phyloP scores from a whole-genome alignment of 495 filamentous ascomycete genomes.

The Aspergillus sclerotioniger region DNA sequence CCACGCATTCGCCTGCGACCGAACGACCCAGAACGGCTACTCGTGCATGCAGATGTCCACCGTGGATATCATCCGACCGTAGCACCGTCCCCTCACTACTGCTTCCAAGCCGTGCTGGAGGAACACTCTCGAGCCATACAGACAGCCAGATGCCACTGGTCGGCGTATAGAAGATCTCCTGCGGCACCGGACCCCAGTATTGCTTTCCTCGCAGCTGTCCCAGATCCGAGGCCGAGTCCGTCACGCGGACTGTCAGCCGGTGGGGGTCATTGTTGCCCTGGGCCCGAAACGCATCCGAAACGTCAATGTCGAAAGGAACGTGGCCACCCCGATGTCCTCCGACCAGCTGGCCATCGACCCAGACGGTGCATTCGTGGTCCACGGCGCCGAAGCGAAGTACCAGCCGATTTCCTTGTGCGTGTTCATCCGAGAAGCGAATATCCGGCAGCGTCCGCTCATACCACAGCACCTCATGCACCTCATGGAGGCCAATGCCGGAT shows the following conservation, averaged over 20 bases:
- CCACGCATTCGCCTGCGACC: constrained; percentile 12
- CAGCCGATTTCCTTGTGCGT: constrained; percentile 16
- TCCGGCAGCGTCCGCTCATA: constrained; percentile 53
- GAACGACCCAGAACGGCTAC: constrained; percentile 23
- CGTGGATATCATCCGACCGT: constrained; percentile 31
- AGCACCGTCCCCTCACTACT: constrained; percentile 35
- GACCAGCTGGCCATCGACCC: constrained; percentile 27
- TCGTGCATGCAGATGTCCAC: constrained; percentile 24
- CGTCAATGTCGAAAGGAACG: constrained; percentile 38
- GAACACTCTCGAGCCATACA: constrained; percentile 41
- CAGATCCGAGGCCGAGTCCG: constrained; percentile 35
- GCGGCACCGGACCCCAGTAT: constrained; percentile 39
- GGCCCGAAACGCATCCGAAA: constrained; percentile 24
- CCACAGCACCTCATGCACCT: constrained; percentile 60
- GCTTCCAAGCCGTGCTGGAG: constrained; percentile 23
- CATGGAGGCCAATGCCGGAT: constrained; percentile 51
- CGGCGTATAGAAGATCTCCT: constrained; percentile 42
- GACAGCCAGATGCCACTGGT: constrained; percentile 37
- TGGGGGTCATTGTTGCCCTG: not conserved
- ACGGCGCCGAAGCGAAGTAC: constrained; percentile 38
- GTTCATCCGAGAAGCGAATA: constrained; percentile 34
- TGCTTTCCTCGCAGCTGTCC: constrained; percentile 42
- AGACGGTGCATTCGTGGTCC: constrained; percentile 37
- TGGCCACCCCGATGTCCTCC: constrained; percentile 36
- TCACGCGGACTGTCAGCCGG: constrained; percentile 28